These are phyloP conservation scores for Colletotrichum sp. DNA, from an alignment of 2,329 filamentous ascomycete genomes.

Conservation along the genomic window DNA sequence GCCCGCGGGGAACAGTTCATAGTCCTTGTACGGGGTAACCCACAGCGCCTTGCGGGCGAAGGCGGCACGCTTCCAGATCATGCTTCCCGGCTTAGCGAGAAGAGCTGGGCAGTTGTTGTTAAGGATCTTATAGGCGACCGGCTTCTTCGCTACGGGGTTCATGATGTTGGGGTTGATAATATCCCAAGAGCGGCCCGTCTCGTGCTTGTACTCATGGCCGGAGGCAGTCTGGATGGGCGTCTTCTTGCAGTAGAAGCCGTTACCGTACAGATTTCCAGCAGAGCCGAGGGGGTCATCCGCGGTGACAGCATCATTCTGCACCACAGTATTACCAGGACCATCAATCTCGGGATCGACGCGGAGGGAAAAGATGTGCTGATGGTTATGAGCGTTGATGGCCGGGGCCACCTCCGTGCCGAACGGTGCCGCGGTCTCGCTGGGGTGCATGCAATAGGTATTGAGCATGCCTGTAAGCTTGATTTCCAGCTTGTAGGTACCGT, in stretches of 20 bases:
- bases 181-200: slow-evolving; percentile 21
- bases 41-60: not conserved
- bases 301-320: slow-evolving; percentile 71
- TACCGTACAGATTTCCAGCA: slow-evolving; percentile 74
- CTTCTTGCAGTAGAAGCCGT: slow-evolving; percentile 64
- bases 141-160: slow-evolving; percentile 52
- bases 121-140: slow-evolving; percentile 13
- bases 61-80: slow-evolving; percentile 2
- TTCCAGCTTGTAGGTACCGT: slow-evolving; percentile 70
- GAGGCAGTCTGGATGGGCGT: slow-evolving; percentile 27
- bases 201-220: slow-evolving; percentile 22
- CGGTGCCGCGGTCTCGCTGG: slow-evolving; percentile 34
- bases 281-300: slow-evolving; percentile 69
- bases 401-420: slow-evolving; percentile 57
- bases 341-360: slow-evolving; percentile 1
- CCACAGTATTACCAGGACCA: slow-evolving; percentile 67
- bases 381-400: slow-evolving; percentile 58
- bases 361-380: slow-evolving; percentile 64
- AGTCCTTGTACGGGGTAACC: not conserved
- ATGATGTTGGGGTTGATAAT: slow-evolving; percentile 56
- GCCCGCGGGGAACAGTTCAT: not conserved
- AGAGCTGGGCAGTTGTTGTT: not conserved
- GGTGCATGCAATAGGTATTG: slow-evolving; percentile 45
- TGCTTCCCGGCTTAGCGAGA: slow-evolving; percentile 3
- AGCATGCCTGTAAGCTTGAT: slow-evolving; percentile 61